Base-by-base conservation (phyloP, 345 rosid genomes). In the Pistacia vera region DNA sequence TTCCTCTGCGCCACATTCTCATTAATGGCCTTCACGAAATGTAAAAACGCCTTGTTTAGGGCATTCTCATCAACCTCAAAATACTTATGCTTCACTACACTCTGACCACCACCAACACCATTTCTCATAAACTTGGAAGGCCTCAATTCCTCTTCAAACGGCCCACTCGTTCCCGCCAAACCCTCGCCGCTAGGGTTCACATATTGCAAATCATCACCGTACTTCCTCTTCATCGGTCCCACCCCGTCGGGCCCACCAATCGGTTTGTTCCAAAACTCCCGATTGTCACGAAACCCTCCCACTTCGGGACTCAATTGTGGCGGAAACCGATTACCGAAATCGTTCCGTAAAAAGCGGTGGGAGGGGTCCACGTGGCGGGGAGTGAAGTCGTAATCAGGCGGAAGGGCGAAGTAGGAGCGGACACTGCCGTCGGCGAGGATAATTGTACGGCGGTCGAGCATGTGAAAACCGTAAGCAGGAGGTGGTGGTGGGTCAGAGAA, bases 381-480 rank as follows among this genome's bases (percentile, higher is more conserved):
- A n/a, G 84, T 83, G 69, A 90, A 86, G 77, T 97, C 93, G 85
- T 94, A 92, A 79, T 97, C 94, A 14, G 92, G 90, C 9, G 99
- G 98, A 54, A 94, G 97, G 18, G 98, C 99, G 55, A 94, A 90
- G 88, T 97, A 97, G 48, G 99, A 88, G 48, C 98, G 94, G 59
- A 89, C 97, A 79, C 92, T 92, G 17, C 99, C 98, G 70, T 97
- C 98, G 38, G 91, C 87, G 38, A 97, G 97, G 77, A 79, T 78
- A 28, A 97, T 91, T 5, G 96, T 73, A 36, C 97, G 92, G 33
- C 99, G 95, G 71, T 97, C 97, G 12, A 97, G 90, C 98, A 97
- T 91, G 79, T 97, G 98, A 73, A 89, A 92, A 70, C 94, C 99
- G 54, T 97, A 97, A 11, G 96, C 77, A 3, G 97, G 93, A 3